phyloP scores from a whole-genome alignment of 2,329 filamentous ascomycete species.

The Phaeomoniella chlamydospora region DNA sequence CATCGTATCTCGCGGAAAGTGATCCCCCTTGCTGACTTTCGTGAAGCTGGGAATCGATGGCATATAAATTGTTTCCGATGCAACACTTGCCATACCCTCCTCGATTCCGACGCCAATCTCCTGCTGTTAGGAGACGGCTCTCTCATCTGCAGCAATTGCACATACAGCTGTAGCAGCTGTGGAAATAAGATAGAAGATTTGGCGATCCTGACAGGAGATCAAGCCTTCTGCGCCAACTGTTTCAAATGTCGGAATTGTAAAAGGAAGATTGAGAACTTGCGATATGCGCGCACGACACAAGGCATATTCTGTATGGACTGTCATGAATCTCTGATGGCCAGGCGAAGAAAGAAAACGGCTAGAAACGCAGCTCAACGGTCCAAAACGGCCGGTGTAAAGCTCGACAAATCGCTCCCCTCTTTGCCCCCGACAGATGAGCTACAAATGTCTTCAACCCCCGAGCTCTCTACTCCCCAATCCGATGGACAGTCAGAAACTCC shows the following conservation, averaged over 20 bases:
- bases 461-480: conserved; percentile 2
- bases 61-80: conserved; percentile 98
- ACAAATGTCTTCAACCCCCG: conserved; percentile 8
- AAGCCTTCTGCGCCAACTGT: conserved; percentile 94
- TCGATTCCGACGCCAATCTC: conserved; percentile 96
- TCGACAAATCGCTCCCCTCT: conserved; percentile 86
- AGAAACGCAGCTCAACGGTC: conserved; percentile 14
- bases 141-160: conserved; percentile 98
- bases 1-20: conserved; percentile 4
- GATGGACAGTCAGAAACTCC: conserved; percentile 47
- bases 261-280: conserved; percentile 93
- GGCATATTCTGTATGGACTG: conserved; percentile 99
- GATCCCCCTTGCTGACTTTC: conserved; percentile 16
- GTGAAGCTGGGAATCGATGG: conserved; percentile 82
- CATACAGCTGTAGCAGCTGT: conserved; percentile 95
- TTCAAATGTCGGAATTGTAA: conserved; percentile 98
- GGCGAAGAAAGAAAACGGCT: conserved; percentile 57
- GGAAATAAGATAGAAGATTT: conserved; percentile 96
- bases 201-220: conserved; percentile 91
- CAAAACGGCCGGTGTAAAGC: conserved; percentile 36
- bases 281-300: conserved; percentile 93
- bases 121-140: conserved; percentile 94
- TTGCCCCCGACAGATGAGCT: conserved; percentile 51
- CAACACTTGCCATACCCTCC: conserved; percentile 85
- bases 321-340: conserved; percentile 90